A percentile compares a stretch with the other conserved stretches of the same genome.
Conservation (phyloP, 2,329 filamentous ascomycete genomes). For the Aspergillus felis region DNA sequence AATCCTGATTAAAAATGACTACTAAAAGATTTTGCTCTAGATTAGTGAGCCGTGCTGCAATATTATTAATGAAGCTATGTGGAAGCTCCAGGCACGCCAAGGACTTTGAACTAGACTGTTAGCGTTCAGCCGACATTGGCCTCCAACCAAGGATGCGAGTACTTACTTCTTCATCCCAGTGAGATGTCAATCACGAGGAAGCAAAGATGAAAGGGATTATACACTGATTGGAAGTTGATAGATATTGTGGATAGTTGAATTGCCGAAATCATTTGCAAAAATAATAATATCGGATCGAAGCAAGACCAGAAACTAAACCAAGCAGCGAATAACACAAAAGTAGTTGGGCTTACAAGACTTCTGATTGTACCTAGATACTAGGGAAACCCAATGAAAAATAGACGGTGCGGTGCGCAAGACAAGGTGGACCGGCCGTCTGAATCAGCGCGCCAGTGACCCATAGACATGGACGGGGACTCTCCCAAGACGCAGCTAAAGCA, state of each 20-base stretch:
- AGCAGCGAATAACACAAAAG: neutral
- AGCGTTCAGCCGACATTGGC: neutral
- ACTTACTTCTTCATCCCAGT: neutral
- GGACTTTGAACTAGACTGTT: neutral
- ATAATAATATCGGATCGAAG: neutral
- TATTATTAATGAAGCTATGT: neutral
- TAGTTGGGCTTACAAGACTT: neutral
- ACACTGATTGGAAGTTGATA: neutral
- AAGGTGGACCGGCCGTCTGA: constrained; percentile 13
- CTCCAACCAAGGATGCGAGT: neutral
- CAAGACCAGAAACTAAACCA: neutral
- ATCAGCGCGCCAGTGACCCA: constrained; percentile 30
- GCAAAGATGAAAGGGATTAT: neutral
- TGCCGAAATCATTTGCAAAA: neutral
- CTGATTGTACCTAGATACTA: constrained; percentile 6
- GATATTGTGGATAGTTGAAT: neutral
- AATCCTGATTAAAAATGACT: neutral
- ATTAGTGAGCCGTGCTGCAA: neutral
- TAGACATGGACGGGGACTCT: constrained; percentile 34
- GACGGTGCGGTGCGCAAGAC: constrained; percentile 14
- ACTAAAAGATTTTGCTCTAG: neutral
- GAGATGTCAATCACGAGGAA: neutral
- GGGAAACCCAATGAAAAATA: constrained; percentile 11
- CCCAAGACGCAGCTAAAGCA: constrained; percentile 23
- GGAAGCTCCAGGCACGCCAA: neutral